Evolutionary conservation across 768 basidiomycete genomes (phyloP), one percentile per base, ranked within the genome.

Genomic region (Tulasnella calospora): DNA sequence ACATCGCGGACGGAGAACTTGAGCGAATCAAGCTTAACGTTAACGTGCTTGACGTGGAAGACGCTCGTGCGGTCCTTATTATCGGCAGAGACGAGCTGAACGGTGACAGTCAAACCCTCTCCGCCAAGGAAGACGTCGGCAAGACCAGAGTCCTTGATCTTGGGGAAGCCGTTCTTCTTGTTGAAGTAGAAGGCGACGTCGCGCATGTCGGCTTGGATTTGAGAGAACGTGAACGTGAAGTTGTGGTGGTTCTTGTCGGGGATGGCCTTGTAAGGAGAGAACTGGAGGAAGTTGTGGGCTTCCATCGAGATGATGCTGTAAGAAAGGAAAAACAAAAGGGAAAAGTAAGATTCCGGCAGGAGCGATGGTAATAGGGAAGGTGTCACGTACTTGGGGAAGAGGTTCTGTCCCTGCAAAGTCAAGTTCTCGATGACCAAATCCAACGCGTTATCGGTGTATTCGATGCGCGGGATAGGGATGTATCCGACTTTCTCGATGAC

Each of bases 361-460:
- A 17, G 19, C 51, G n/a, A 57, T 19, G 41, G 30, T 38, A 6
- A 46, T 4, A 75, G 8, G 46, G 17, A 17, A 23, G 47, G 47
- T 51, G 13, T 44, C 27, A 71, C 57, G 33, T 51, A 78, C 81
- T 92, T 94, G 1, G 96, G 96, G 88, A 96, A 92, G 3, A 99
- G 85, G 85, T 98, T 97, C 57, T 91, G 89, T 12, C 94, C 94
- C 79, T 93, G 91, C 23, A 96, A 87, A 0, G 93, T 92, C 44
- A 98, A 88, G 84, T 97, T 98, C 87, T 98, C 97, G 80, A 98
- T 90, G 78, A 97, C 94, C 67, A 98, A 88, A 81, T 98, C 96
- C 79, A 96, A 85, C 8, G 87, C 83, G 74, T 94, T 92, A 84
- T 97, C 95, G 46, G 92, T 92, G 85, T 98, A 99, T 84, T 98